phyloP scores from a whole-genome alignment of 2,329 filamentous ascomycete species.

The Cladophialophora carrionii region DNA sequence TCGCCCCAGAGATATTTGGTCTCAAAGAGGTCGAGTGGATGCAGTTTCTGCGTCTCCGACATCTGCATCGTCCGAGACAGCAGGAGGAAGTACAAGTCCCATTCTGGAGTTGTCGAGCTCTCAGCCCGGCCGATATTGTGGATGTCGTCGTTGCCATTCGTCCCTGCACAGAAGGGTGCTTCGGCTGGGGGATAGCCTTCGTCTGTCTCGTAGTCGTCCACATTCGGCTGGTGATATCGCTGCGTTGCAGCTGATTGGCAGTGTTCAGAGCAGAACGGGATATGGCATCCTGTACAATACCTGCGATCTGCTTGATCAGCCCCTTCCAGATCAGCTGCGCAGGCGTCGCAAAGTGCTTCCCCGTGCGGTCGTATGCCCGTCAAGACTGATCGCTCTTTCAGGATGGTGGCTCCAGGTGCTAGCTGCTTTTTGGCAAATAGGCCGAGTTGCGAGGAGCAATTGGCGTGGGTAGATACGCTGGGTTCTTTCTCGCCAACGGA shows the following conservation, averaged over 20 bases:
- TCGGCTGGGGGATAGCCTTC: constrained; percentile 32
- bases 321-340: constrained; percentile 73
- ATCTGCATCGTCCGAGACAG: constrained; percentile 63
- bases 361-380: constrained; percentile 88
- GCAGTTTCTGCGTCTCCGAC: constrained; percentile 61
- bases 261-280: constrained; percentile 62
- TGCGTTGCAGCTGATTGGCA: constrained; percentile 61
- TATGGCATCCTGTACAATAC: constrained; percentile 48
- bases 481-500: constrained; percentile 6
- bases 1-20: constrained; percentile 69
- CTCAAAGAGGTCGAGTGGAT: constrained; percentile 63
- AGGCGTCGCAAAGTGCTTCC: constrained; percentile 86
- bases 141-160: constrained; percentile 59
- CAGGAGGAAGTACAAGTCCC: constrained; percentile 64
- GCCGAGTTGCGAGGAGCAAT: constrained; percentile 72
- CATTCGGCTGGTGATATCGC: constrained; percentile 54
- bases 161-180: constrained; percentile 47
- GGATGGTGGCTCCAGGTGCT: constrained; percentile 71
- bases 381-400: constrained; percentile 81
- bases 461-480: constrained; percentile 34
- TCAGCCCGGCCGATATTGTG: constrained; percentile 64
- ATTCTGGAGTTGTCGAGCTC: constrained; percentile 59
- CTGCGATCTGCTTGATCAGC: constrained; percentile 49
- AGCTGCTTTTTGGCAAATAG: constrained; percentile 87
- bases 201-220: constrained; percentile 33